Evolutionary conservation across 2,329 filamentous ascomycete genomes (phyloP).

Genomic region (Cladophialophora immunda): DNA sequence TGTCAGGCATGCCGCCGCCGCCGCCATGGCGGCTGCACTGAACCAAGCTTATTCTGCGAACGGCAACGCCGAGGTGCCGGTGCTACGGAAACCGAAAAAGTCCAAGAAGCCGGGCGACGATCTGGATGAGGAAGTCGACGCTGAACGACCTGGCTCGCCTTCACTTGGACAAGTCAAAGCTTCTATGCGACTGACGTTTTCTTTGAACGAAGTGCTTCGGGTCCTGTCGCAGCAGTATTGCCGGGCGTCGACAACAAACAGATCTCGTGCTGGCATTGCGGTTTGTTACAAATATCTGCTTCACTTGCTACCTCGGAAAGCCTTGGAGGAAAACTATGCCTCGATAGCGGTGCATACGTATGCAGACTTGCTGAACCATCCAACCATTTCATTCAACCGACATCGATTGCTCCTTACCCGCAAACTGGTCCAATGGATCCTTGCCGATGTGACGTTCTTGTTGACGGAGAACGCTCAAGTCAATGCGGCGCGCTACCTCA

Average conservation of each 20-base stretch:
- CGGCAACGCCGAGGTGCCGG: conserved; percentile 62
- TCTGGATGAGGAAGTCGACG: conserved; percentile 79
- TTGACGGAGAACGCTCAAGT: conserved; percentile 90
- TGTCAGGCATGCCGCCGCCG: conserved; percentile 85
- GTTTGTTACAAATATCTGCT: conserved; percentile 87
- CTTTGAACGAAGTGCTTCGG: conserved; percentile 78
- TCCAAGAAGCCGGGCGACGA: conserved; percentile 68
- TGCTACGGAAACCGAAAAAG: conserved; percentile 76
- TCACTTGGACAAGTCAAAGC: conserved; percentile 75
- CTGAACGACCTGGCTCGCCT: conserved; percentile 72
- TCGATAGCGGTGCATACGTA: conserved; percentile 83
- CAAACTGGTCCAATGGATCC: conserved; percentile 81
- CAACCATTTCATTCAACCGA: conserved; percentile 80
- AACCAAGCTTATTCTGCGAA: conserved; percentile 80
- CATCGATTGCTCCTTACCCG: conserved; percentile 87
- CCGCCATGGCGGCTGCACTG: conserved; percentile 82
- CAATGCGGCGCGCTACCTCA: conserved; percentile 78
- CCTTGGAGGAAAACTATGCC: conserved; percentile 83
- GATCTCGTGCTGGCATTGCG: conserved; percentile 80
- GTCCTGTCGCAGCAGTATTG: conserved; percentile 83
- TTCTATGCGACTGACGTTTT: conserved; percentile 74
- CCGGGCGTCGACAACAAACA: conserved; percentile 79
- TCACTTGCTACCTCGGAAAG: conserved; percentile 77
- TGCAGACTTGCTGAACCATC: conserved; percentile 78
- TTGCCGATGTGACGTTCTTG: conserved; percentile 81